Evolutionary conservation across 2,329 filamentous ascomycete genomes (phyloP).

Genomic region (Colletotrichum tabaci): DNA sequence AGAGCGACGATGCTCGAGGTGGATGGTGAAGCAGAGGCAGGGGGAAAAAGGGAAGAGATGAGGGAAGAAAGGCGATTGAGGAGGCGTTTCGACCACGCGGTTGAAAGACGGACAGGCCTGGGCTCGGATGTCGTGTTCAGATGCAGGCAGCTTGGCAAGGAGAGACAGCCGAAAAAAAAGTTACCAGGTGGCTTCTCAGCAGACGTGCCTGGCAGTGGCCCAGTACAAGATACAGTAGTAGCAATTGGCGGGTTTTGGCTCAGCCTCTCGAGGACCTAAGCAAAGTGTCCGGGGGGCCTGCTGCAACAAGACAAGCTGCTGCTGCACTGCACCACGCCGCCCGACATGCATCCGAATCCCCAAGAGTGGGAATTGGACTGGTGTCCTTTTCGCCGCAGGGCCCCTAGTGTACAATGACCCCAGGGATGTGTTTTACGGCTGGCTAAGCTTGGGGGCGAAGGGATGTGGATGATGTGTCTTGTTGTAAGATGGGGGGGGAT

Average conservation of each 20-base stretch:
- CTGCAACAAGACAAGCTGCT: conserved; percentile 22
- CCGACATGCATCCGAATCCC: conserved; percentile 37
- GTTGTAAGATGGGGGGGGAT: conserved; percentile 3
- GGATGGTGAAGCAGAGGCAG: conserved; percentile 13
- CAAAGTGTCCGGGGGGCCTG: conserved; percentile 20
- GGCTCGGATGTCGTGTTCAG: conserved; percentile 40
- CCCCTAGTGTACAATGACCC: neutral
- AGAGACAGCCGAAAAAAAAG: conserved; percentile 37
- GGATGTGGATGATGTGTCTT: neutral
- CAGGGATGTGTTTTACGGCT: conserved; percentile 31
- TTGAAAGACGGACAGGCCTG: conserved; percentile 26
- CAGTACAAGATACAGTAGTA: conserved; percentile 27
- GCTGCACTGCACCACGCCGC: conserved; percentile 21
- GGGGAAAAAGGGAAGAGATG: conserved; percentile 30
- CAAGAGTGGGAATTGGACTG: conserved; percentile 26
- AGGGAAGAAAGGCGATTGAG: conserved; percentile 40
- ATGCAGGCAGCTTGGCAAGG: conserved; percentile 38
- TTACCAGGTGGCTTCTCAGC: conserved; percentile 43
- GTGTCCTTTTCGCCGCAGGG: conserved; percentile 27
- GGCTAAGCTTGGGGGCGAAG: conserved; percentile 26
- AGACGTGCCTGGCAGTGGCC: conserved; percentile 46
- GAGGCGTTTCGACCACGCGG: conserved; percentile 41
- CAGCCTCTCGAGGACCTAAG: neutral
- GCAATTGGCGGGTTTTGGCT: conserved; percentile 19
- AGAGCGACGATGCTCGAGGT: conserved; percentile 21